Evolutionary conservation across 768 basidiomycete species (phyloP).

Genomic region (Tulasnella sp.): DNA sequence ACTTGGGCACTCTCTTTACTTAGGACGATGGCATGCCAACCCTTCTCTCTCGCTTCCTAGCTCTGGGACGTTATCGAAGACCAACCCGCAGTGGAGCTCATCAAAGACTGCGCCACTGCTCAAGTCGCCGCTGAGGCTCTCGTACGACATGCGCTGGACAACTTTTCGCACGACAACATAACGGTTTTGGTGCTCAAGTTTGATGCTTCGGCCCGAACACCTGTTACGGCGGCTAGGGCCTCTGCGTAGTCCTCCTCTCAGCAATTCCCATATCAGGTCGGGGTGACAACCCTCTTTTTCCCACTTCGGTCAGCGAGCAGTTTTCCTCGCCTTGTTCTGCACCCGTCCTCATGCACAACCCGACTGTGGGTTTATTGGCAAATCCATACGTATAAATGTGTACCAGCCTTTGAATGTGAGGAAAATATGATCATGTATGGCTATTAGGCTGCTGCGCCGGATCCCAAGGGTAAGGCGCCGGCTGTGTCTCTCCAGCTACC

Average conservation of each 20-base stretch:
- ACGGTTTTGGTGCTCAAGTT: slow-evolving; percentile 85
- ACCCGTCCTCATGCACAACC: not conserved
- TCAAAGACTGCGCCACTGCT: slow-evolving; percentile 57
- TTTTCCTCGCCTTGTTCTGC: not conserved
- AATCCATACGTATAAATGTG: not conserved
- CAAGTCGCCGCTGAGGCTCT: slow-evolving; percentile 70
- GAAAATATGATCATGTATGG: not conserved
- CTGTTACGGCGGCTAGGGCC: not conserved
- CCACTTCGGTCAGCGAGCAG: not conserved
- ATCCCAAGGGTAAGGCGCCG: no score
- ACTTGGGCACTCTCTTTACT: no score
- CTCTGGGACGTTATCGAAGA: slow-evolving; percentile 95
- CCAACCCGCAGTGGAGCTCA: slow-evolving; percentile 81
- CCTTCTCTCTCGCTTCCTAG: slow-evolving; percentile 37
- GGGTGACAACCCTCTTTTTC: not conserved
- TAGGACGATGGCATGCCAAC: no score
- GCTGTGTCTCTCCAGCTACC: no score
- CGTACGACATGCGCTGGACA: slow-evolving; percentile 74
- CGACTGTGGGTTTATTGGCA: not conserved
- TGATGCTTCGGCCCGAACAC: slow-evolving; percentile 20
- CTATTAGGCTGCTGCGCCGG: no score
- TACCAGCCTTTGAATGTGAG: not conserved
- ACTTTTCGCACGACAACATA: slow-evolving; percentile 93
- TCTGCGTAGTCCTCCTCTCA: not conserved
- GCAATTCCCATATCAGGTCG: not conserved